Evolutionary conservation across 257 asterid genomes (phyloP), one percentile per base, ranked within the genome.

Genomic region (Solanum etuberosum): DNA sequence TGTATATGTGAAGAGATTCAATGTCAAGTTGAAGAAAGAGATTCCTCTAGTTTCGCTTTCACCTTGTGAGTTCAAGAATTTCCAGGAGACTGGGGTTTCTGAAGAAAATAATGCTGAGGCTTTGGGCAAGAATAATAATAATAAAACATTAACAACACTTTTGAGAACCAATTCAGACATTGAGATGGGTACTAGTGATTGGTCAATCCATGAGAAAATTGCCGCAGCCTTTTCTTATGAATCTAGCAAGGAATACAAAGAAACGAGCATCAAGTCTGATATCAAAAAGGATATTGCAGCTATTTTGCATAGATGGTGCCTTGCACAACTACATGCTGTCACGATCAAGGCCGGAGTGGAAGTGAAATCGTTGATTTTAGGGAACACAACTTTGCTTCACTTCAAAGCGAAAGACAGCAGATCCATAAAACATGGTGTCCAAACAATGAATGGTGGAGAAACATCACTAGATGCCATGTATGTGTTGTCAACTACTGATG

Each of bases 321-420:
- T 89, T 38, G 96, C 98, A 86, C 99, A 97, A 92, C 84, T 93
- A 82, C 88, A 92, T 89, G 92, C 91, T 20, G 35, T 91, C 86
- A 83, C 84, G 83, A 90, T 94, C 86, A 89, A 90, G 90, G 83
- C 96, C 73, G 92, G 90, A 76, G 91, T 89, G 85, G 91, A 86
- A 87, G 91, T 91, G 81, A 93, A 82, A 88, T 92, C 96, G 4
- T 89, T 97, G 93, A 89, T 93, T 88, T 68, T 95, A 82, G 99
- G 99, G 68, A 91, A 93, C 90, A 93, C 90, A 90, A 89, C 94
- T 37, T 85, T 97, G 84, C 91, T 97, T 90, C 99, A 97, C 91
- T 87, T 97, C 83, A 93, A 89, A 87, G 90, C 92, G 67, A 92
- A 91, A 89, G 88, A 82, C 87, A 86, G 87, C 42, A 86, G 86